These are phyloP conservation scores for Lipomyces sp. DNA, from an alignment of 805 yeast genomes.

Conservation along the genomic window DNA sequence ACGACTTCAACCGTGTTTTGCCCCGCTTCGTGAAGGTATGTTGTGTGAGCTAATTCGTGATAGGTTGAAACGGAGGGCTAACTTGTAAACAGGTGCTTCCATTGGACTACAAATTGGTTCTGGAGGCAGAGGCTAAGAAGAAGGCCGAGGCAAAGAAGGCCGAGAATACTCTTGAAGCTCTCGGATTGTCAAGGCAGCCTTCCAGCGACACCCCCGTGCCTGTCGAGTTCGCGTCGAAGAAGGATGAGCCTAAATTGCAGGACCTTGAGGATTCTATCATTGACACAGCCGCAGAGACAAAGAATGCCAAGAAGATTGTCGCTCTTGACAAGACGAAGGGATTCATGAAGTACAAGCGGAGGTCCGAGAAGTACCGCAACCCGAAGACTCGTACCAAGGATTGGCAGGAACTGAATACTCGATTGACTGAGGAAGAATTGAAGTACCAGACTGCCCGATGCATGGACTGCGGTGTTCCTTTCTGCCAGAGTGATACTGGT, in stretches of 20 bases:
- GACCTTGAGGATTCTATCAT: slow-evolving; percentile 87
- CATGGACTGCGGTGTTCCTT: slow-evolving; percentile 99
- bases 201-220: slow-evolving; percentile 63
- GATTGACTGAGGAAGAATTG: slow-evolving; percentile 82
- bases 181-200: slow-evolving; percentile 21
- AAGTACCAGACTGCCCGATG: slow-evolving; percentile 93
- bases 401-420: slow-evolving; percentile 85
- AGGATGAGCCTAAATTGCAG: slow-evolving; percentile 73
- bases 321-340: slow-evolving; percentile 80
- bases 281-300: slow-evolving; percentile 62
- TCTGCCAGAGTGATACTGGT: slow-evolving; percentile 97
- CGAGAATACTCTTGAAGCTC: slow-evolving; percentile 33
- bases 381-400: slow-evolving; percentile 74
- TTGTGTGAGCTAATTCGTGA: slow-evolving; percentile 69
- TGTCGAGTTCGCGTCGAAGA: slow-evolving; percentile 7
- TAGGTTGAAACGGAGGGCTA: not conserved
- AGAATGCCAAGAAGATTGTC: slow-evolving; percentile 55
- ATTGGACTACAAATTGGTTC: slow-evolving; percentile 81
- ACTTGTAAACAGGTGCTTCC: slow-evolving; percentile 51
- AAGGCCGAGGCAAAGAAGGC: slow-evolving; percentile 59
- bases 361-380: slow-evolving; percentile 80
- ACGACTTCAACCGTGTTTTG: slow-evolving; percentile 82
- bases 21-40: slow-evolving; percentile 81
- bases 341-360: slow-evolving; percentile 88
- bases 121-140: slow-evolving; percentile 69